Evolutionary conservation across 805 yeast species (phyloP).

Genomic region (Yamadazyma nakazawae): DNA sequence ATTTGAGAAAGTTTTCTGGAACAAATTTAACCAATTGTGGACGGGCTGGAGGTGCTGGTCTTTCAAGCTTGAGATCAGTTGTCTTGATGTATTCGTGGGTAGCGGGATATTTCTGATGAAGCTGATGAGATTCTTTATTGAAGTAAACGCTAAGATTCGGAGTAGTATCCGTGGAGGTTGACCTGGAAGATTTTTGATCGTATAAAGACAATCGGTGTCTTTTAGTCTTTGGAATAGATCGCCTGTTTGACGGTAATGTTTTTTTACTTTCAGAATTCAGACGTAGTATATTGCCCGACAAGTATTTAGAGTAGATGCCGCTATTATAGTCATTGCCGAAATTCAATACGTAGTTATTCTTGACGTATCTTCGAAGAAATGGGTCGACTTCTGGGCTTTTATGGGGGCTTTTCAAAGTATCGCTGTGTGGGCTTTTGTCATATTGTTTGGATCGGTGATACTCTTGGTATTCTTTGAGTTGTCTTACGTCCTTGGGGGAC

Average conservation of each 20-base stretch:
- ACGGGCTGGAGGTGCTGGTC: neutral
- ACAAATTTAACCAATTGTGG: constrained; percentile 2
- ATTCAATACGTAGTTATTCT: constrained; percentile 4
- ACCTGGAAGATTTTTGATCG: constrained; percentile 1
- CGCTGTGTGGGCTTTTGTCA: neutral
- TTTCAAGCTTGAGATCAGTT: constrained; percentile 2
- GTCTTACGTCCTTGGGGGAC: constrained; percentile 8
- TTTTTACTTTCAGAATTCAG: neutral
- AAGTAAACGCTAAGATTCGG: constrained; percentile 1
- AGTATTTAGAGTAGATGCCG: constrained; percentile 8
- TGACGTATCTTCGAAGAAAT: constrained; percentile 11
- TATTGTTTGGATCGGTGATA: constrained; percentile 3
- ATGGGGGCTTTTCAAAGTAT: neutral
- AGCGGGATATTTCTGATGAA: constrained; percentile 2
- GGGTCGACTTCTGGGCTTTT: constrained; percentile 6
- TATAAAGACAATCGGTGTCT: constrained; percentile 3
- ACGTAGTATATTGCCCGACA: constrained; percentile 1
- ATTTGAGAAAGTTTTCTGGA: constrained; percentile 49
- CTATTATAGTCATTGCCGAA: constrained; percentile 2
- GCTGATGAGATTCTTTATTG: neutral
- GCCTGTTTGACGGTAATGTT: too few species aligned
- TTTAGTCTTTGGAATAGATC: neutral
- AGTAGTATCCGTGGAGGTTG: constrained; percentile 4
- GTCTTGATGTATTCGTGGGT: constrained; percentile 4
- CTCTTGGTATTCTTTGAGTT: constrained; percentile 6